Evolutionary conservation across 768 basidiomycete species (phyloP).

Genomic region (Cystoderma amianthinum): DNA sequence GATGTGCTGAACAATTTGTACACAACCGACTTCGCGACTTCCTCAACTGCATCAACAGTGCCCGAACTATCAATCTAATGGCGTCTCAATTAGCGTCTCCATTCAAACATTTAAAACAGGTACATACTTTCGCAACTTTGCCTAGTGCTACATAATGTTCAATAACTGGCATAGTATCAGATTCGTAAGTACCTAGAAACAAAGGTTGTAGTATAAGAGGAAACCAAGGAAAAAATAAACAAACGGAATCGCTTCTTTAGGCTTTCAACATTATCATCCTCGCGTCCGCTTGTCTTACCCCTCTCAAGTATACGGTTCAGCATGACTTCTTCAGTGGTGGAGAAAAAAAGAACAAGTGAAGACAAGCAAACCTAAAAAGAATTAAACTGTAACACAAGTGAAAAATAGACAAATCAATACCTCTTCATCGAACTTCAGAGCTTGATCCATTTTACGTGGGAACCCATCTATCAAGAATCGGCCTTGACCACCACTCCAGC

Average conservation of each 20-base stretch:
- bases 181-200: constrained; percentile 68
- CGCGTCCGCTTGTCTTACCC: constrained; percentile 89
- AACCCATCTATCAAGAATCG: constrained; percentile 97
- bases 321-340: constrained; percentile 86
- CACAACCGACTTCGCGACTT: too few relatives aligned
- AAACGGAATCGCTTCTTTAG: constrained; percentile 95
- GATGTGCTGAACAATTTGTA: too few relatives aligned
- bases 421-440: constrained; percentile 79
- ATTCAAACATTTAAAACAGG: too few relatives aligned
- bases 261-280: constrained; percentile 92
- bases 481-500: constrained; percentile 67
- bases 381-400: constrained; percentile 1
- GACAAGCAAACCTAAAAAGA: constrained; percentile 67
- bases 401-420: constrained; percentile 27
- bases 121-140: too few relatives aligned
- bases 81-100: too few relatives aligned
- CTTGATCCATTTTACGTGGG: constrained; percentile 99
- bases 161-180: constrained; percentile 88
- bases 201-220: not conserved
- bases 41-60: too few relatives aligned
- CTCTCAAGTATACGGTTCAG: constrained; percentile 79
- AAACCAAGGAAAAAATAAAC: constrained; percentile 15
- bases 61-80: too few relatives aligned
- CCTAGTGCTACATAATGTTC: too few relatives aligned
- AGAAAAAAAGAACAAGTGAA: constrained; percentile 77